Evolutionary conservation across 768 basidiomycete genomes (phyloP), one percentile per base, ranked within the genome.

Genomic region (Crassisporium funariophilum): DNA sequence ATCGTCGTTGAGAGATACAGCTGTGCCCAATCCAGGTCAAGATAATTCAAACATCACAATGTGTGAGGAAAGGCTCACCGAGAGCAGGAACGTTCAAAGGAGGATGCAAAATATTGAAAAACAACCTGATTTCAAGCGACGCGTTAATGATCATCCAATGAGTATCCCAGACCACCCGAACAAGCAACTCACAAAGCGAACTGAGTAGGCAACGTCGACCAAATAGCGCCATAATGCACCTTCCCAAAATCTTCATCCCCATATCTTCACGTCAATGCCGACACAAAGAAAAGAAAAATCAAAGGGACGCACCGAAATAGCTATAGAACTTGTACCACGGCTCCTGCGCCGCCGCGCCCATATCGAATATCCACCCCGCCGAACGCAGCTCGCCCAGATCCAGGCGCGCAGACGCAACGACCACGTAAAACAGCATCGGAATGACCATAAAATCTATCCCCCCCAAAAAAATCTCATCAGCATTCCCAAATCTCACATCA

Each of bases 81-180:
- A 98, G 71, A 5, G 93, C 90, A 5, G 95, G 95, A 7, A 97
- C 89, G 56, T 97, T 93, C 38, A 93, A 63, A 41, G 89, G 89
- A 31, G 92, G 85, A 60, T 93, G 89, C 35, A 94, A 61, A 42
- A 92, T 77, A 56, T 91, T 91, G 69, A 92, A 91, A 61, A 92
- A 91, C 25, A 92, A 50, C 47, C 87, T 88, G 29, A 31, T n/a
- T 11, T 3, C 10, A 31, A n/a, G 5, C 10, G n/a, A 31, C 29
- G n/a, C n/a, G n/a, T n/a, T n/a, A 31, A 31, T 11, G 5, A 11
- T n/a, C 10, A 5, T 31, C n/a, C 2, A 31, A 31, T 7, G 13
- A 31, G n/a, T 31, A n/a, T 11, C 5, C n/a, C 5, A 5, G n/a
- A 29, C 10, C 10, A 31, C 10, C 29, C 10, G n/a, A n/a, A 11